Percentiles rank a stretch among this genome's conserved stretches.
These are phyloP conservation scores for Hemileia vastatrix DNA, from an alignment of 1,284 basidiomycete genomes.

Conservation along the genomic window DNA sequence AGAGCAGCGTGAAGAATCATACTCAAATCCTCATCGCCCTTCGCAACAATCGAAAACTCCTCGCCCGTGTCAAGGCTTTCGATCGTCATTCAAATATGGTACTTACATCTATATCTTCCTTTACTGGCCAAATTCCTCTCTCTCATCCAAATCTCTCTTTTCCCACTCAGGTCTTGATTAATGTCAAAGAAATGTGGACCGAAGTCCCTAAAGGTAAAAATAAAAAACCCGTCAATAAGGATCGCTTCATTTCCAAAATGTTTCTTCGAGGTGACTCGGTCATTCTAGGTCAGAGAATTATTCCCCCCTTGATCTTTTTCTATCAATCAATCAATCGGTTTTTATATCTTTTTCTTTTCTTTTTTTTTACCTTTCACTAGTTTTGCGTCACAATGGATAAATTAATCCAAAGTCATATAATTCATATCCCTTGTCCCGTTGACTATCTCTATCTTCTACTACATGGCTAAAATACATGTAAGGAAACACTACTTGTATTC, in stretches of 20 bases:
- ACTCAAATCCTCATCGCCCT: constrained; percentile 94
- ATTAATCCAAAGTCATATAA: no score
- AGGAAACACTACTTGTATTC: no score
- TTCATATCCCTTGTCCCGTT: no score
- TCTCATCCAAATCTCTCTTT: background rate
- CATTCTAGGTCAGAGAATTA: constrained; percentile 63
- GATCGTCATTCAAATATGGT: constrained; percentile 99
- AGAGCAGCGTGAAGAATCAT: constrained; percentile 95
- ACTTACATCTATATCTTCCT: constrained; percentile 34
- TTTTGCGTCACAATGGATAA: background rate
- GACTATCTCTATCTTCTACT: no score
- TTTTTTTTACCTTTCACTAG: background rate
- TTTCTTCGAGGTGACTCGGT: constrained; percentile 84
- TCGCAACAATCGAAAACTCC: constrained; percentile 95
- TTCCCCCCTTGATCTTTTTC: background rate
- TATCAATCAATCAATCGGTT: background rate
- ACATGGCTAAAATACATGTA: no score
- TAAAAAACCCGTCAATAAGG: constrained; percentile 97
- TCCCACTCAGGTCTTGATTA: constrained; percentile 1
- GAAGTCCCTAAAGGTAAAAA: constrained; percentile 96
- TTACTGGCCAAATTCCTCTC: background rate
- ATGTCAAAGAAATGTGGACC: constrained; percentile 78
- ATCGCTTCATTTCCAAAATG: constrained; percentile 99
- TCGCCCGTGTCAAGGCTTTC: constrained; percentile 96
- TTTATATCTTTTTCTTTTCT: background rate